These are phyloP conservation scores for Gonium pectorale DNA, from an alignment of 139 green algal genomes.

Conservation along the genomic window DNA sequence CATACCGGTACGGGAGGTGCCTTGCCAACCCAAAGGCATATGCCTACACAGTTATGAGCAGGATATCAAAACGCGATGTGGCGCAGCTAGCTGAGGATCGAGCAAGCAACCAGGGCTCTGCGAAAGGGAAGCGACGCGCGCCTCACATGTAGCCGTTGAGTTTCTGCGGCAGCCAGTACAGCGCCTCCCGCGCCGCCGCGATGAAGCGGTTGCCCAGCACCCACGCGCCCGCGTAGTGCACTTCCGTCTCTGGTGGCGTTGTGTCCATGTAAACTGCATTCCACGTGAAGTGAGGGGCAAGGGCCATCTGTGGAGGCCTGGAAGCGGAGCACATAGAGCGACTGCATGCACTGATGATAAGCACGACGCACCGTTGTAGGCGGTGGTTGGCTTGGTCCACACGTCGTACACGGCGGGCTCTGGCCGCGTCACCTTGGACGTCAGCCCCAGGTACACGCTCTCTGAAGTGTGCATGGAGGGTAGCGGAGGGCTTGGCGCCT, in stretches of 20 bases:
- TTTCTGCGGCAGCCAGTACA: not conserved
- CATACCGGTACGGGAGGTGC: too few species aligned
- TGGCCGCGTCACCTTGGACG: not conserved
- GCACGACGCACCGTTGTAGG: slow-evolving; percentile 4
- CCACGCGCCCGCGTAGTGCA: not conserved
- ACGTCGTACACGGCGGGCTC: slow-evolving; percentile 2
- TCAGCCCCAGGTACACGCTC: slow-evolving; percentile 4
- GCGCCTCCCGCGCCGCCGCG: slow-evolving; percentile 8
- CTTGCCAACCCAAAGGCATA: too few species aligned
- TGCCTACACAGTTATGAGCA: too few species aligned
- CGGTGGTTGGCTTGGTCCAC: not conserved
- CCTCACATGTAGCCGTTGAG: not conserved
- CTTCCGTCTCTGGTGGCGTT: not conserved
- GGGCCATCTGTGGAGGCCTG: not conserved
- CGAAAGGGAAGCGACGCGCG: too few species aligned
- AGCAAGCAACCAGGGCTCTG: not conserved
- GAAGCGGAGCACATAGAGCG: not conserved
- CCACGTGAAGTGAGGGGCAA: not conserved
- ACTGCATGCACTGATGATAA: not conserved
- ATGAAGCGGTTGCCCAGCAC: slow-evolving; percentile 39
- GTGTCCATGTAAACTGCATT: slow-evolving; percentile 15
- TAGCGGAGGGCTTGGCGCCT: too few species aligned
- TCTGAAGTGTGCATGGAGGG: too few species aligned
- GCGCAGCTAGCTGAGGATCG: too few species aligned
- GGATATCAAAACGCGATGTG: too few species aligned